phyloP scores from a whole-genome alignment of 2,329 filamentous ascomycete genomes.

The Claviceps purpurea region DNA sequence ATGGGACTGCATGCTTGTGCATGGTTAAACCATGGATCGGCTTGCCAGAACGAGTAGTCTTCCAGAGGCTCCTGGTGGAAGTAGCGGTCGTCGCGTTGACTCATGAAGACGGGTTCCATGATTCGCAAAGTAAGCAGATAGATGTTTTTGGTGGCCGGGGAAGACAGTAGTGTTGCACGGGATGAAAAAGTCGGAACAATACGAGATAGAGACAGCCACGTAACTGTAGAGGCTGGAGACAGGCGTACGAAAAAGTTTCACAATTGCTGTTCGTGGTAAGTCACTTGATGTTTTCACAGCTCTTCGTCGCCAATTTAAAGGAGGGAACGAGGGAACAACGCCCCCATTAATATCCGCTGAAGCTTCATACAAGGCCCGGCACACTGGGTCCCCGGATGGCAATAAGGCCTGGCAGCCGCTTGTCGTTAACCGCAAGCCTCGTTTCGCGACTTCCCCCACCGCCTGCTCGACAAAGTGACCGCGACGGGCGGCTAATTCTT shows the following conservation, averaged over 20 bases:
- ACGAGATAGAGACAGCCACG: neutral
- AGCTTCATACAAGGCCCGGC: neutral
- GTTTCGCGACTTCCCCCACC: neutral
- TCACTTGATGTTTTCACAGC: neutral
- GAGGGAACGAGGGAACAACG: neutral
- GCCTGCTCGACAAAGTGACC: neutral
- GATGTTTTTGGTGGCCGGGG: no score
- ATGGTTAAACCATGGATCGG: neutral
- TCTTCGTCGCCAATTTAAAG: neutral
- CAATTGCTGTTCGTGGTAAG: no score
- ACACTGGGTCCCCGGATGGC: neutral
- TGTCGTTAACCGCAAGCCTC: neutral
- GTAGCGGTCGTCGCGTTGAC: neutral
- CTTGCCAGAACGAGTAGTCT: neutral
- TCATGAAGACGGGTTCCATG: neutral
- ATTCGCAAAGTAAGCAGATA: neutral
- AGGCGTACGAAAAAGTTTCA: neutral
- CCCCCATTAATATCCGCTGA: slow-evolving; percentile 1
- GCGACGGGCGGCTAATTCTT: neutral
- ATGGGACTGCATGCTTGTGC: neutral
- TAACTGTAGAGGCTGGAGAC: neutral
- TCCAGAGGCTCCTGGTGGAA: neutral
- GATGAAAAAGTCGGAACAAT: no score
- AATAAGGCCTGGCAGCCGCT: neutral
- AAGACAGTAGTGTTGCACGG: neutral